These are phyloP conservation scores for Fusarium clavum DNA, from an alignment of 2,329 filamentous ascomycete genomes.

Conservation along the genomic window DNA sequence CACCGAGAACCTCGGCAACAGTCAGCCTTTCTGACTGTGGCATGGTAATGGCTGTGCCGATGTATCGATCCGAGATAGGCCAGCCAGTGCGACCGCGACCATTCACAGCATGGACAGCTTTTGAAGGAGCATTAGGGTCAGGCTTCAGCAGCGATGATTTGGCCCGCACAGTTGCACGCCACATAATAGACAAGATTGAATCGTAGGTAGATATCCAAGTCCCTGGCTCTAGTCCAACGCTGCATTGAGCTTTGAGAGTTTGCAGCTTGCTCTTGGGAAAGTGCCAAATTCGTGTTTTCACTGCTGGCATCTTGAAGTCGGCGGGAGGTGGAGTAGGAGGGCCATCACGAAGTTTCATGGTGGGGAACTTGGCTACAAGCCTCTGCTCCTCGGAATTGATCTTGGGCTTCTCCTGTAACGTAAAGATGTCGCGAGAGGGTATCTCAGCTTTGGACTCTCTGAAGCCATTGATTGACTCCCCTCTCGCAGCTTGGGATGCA, in stretches of 20 bases:
- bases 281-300: constrained; percentile 25
- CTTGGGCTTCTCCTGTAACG: neutral
- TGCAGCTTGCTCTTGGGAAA: constrained; percentile 16
- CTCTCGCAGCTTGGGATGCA: neutral
- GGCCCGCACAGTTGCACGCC: constrained; percentile 19
- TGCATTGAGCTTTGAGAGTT: constrained; percentile 5
- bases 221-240: neutral
- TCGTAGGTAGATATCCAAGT: constrained; percentile 32
- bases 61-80: constrained; percentile 18
- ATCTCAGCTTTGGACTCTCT: neutral
- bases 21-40: constrained; percentile 5
- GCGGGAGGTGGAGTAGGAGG: constrained; percentile 16
- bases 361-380: neutral
- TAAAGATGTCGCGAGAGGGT: neutral
- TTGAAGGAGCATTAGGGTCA: neutral
- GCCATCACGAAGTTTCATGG: constrained; percentile 15
- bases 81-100: constrained; percentile 4
- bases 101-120: constrained; percentile 30
- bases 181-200: constrained; percentile 21
- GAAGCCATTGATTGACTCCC: neutral
- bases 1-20: constrained; percentile 8
- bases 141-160: constrained; percentile 19
- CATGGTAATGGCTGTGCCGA: constrained; percentile 11
- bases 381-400: neutral
- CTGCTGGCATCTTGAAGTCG: constrained; percentile 23